Percentiles rank a stretch among this genome's conserved stretches.
Conservation (phyloP, 768 basidiomycete species). For the Lactarius indigo region DNA sequence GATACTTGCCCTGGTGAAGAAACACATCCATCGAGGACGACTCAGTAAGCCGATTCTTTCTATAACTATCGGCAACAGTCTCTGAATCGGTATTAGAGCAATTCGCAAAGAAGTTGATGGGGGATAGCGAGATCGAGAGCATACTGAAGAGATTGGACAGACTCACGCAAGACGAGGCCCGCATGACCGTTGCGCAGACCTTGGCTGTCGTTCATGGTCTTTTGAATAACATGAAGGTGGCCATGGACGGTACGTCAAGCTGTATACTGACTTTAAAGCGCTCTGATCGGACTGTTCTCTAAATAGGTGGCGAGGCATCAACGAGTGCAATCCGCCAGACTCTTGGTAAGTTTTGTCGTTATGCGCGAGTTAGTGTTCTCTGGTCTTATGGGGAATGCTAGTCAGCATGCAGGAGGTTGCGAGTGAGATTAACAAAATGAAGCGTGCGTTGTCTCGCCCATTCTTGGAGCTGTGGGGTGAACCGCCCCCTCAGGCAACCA, state of each 20-base stretch:
- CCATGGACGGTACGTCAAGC: background rate
- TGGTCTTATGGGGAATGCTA: background rate
- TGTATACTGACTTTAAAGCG: background rate
- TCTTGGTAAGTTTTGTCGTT: background rate
- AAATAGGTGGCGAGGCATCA: background rate
- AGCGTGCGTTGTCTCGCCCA: background rate
- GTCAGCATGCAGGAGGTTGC: background rate
- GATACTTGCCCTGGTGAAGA: background rate
- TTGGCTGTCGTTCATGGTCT: background rate
- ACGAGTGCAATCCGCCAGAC: background rate
- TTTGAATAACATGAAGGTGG: background rate
- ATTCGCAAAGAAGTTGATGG: background rate
- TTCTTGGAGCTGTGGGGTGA: background rate
- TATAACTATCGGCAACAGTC: background rate
- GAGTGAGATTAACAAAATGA: conserved; percentile 1
- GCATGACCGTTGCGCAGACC: background rate
- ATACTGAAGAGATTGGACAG: background rate
- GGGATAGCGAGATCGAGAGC: background rate
- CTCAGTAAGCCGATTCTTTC: background rate
- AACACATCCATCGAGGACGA: background rate
- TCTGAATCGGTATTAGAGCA: background rate
- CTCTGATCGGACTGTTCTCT: background rate
- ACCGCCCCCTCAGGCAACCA: background rate
- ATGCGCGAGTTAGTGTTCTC: background rate
- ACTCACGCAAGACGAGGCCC: background rate